Evolutionary conservation across 106 monocot genomes (phyloP), one percentile per base, ranked within the genome.

Genomic region (Alisma plantagoaquatica): DNA sequence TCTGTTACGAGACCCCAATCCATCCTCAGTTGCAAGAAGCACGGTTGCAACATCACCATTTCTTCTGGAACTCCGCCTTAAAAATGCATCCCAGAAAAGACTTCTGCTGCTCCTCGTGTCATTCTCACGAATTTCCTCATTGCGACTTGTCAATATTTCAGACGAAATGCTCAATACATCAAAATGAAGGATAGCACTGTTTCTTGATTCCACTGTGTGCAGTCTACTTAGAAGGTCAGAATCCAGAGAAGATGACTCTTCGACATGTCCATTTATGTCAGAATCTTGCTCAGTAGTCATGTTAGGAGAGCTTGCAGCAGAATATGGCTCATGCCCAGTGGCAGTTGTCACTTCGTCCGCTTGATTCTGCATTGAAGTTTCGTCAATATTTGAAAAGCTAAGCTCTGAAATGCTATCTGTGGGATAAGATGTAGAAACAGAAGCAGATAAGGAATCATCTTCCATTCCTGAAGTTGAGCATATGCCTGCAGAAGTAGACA

Each of bases 51-150:
- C 56, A 21, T 65, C 54, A 49, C 53, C 23, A 63, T 57, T 60
- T 43, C 66, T 64, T 59, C 70, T 71, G 27, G 72, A 63, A 60
- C 64, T 73, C 17, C 41, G 75, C 56, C 88, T 70, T 42, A 79
- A 79, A 54, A 89, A 70, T n/a, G 79, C 52, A 66, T 89, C 79
- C 82, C 75, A 76, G 32, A 76, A 70, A 41, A 76, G 31, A 56
- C 83, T 79, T 70, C 88, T 89, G 54, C 61, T 64, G 32, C 70
- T 76, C 54, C 78, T 73, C 31, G 56, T 47, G 29, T 68, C 71
- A 58, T 28, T 64, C 31, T n/a, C 31, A 35, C 43, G 70, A 33
- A 29, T 23, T 31, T 74, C 67, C 23, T 67, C 71, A 28, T 22
- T 10, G 16, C 54, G 33, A 49, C 60, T 49, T 2, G 70, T 32